phyloP scores from a whole-genome alignment of 2,329 filamentous ascomycete species.

The Botrytis deweyae region DNA sequence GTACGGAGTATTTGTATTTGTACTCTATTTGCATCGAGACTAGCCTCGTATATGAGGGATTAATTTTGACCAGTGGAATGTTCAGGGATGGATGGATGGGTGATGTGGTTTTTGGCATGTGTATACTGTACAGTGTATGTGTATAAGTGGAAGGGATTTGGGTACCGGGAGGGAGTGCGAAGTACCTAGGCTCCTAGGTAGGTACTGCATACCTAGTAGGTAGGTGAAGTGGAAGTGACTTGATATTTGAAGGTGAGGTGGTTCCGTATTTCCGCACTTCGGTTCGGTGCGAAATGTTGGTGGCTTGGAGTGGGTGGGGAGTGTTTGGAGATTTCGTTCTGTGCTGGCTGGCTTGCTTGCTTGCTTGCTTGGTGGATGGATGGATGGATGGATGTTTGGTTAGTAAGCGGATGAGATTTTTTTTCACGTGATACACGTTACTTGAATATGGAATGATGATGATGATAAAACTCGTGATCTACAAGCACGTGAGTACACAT shows the following conservation, averaged over 20 bases:
- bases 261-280: not conserved
- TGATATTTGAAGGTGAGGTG: not conserved
- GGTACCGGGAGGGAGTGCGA: too few species aligned
- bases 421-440: not conserved
- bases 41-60: slow-evolving; percentile 31
- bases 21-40: not conserved
- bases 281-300: not conserved
- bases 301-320: not conserved
- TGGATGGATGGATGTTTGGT: not conserved
- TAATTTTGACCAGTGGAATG: slow-evolving; percentile 33
- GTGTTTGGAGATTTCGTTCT: not conserved
- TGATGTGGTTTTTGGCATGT: not conserved
- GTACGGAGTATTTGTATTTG: not conserved
- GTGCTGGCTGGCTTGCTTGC: not conserved
- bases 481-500: accelerated
- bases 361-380: not conserved
- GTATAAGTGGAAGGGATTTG: too few species aligned
- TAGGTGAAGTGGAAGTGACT: not conserved
- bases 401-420: not conserved
- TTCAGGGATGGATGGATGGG: slow-evolving; percentile 2
- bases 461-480: not conserved
- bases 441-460: not conserved
- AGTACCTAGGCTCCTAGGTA: too few species aligned
- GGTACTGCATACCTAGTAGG: too few species aligned
- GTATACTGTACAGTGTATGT: not conserved